Evolutionary conservation across 305 asterid species (phyloP), one percentile per base, ranked within the genome.

Genomic region (Withania somnifera): DNA sequence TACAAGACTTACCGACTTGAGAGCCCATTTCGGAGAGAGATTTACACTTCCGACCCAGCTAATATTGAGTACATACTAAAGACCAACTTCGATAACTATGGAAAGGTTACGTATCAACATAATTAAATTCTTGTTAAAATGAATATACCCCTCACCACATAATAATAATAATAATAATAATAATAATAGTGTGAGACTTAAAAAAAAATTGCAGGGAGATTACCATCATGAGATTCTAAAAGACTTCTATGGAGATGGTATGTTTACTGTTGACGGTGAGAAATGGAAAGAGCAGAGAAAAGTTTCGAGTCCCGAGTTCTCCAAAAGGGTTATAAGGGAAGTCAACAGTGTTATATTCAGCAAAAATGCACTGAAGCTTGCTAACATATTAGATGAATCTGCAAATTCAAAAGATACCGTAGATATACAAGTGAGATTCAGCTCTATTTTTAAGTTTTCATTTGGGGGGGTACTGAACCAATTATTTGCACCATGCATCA

Each of bases 61-160:
- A 92, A 89, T 42, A 91, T 92, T 10, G 93, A 93, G 91, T 89
- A 91, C 58, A 91, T 93, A 2, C 94, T 93, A 80, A 92, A 90
- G 79, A 91, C 95, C 17, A 93, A 93, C 84, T 92, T 93, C 78
- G 84, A 86, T 0, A 92, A 93, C 78, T 93, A 92, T 54, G 95
- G 88, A 79, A 92, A 93, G 97, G 95, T 93, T 58, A 22, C 1
- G 11, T 36, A n/a, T 67, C 30, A 14, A 17, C 22, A 38, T 38
- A 6, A 38, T 38, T 38, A 38, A 38, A 38, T 38, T 42, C 50
- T 42, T 42, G 11, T 42, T 8, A 42, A 42, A 42, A 36, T 6
- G 8, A 36, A 36, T 36, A 4, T 36, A 36, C 6, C 40, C 7
- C 6, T 0, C 40, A 36, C 40, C 40, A 36, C 40, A 2, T 36